Conservation (phyloP, 2,329 filamentous ascomycete genomes). For the Aspergillus fumigatiaffinis region DNA sequence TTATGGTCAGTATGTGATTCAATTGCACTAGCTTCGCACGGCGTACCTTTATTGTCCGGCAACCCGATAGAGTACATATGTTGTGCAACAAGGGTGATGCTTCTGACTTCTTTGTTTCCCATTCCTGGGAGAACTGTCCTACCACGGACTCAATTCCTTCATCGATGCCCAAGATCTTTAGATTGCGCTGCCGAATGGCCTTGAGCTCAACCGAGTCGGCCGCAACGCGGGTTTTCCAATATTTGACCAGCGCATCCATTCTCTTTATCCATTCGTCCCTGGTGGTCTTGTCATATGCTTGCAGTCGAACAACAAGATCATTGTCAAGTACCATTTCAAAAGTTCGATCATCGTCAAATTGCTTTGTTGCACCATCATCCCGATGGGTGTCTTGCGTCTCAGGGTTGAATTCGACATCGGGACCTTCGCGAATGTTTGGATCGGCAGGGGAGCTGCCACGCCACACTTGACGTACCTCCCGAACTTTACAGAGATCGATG, state of each 20-base stretch:
- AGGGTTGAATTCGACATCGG: conserved; percentile 54
- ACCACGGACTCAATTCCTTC: conserved; percentile 62
- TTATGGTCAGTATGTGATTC: conserved; percentile 3
- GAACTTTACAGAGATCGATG: conserved; percentile 57
- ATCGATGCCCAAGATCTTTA: conserved; percentile 59
- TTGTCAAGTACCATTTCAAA: conserved; percentile 62
- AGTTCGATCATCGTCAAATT: conserved; percentile 54
- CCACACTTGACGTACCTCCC: conserved; percentile 53
- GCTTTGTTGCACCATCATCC: conserved; percentile 52
- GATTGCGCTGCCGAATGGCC: conserved; percentile 54
- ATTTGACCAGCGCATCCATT: conserved; percentile 53
- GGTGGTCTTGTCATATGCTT: conserved; percentile 55
- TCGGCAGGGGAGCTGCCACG: conserved; percentile 52
- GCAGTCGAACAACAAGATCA: conserved; percentile 58
- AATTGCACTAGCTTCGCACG: background rate
- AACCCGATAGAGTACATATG: conserved; percentile 61
- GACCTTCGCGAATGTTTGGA: conserved; percentile 48
- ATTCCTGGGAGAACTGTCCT: conserved; percentile 64
- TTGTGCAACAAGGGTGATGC: conserved; percentile 65
- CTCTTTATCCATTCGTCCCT: conserved; percentile 61
- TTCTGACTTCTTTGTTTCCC: conserved; percentile 62
- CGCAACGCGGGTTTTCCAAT: conserved; percentile 57
- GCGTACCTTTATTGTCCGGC: conserved; percentile 54
- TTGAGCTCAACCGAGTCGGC: conserved; percentile 58
- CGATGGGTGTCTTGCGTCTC: conserved; percentile 43